Conservation (phyloP, 2,329 filamentous ascomycete species). For the Aspergillus sp. region DNA sequence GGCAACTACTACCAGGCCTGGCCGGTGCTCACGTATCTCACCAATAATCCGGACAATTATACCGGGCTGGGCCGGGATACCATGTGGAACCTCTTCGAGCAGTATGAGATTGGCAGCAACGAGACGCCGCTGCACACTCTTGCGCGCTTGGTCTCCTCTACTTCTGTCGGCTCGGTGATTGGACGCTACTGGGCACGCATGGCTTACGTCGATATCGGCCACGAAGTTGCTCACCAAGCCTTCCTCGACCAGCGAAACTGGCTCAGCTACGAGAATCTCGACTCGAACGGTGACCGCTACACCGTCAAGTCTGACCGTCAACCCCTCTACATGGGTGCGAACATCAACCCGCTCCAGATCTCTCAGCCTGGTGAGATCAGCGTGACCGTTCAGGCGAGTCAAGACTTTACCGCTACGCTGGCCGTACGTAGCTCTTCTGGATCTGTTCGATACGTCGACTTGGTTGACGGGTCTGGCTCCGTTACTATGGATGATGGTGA, state of each 20-base stretch:
- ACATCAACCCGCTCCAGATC: slow-evolving; percentile 13
- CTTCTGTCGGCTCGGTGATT: slow-evolving; percentile 5
- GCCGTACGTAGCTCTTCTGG: slow-evolving; percentile 10
- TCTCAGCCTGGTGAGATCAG: not conserved
- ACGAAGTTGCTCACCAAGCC: slow-evolving; percentile 6
- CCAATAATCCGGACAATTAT: slow-evolving; percentile 19
- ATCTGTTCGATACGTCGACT: slow-evolving; percentile 11
- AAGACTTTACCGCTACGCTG: slow-evolving; percentile 12
- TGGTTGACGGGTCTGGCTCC: slow-evolving; percentile 10
- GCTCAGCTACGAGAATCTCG: slow-evolving; percentile 13
- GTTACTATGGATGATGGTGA: not conserved
- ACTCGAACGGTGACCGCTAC: slow-evolving; percentile 5
- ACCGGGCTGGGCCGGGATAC: slow-evolving; percentile 9
- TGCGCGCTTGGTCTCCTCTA: not conserved
- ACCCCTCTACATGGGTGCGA: slow-evolving; percentile 20
- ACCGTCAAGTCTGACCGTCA: slow-evolving; percentile 7
- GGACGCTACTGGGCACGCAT: slow-evolving; percentile 21
- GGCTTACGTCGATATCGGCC: slow-evolving; percentile 19
- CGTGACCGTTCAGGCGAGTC: slow-evolving; percentile 2
- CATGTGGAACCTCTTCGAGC: slow-evolving; percentile 3
- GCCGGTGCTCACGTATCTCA: slow-evolving; percentile 19
- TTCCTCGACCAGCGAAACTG: slow-evolving; percentile 12
- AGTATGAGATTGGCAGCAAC: slow-evolving; percentile 18
- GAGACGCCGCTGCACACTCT: slow-evolving; percentile 21
- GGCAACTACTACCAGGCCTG: slow-evolving; percentile 20